Percentiles rank a stretch among this genome's conserved stretches.
Evolutionary conservation across 148 eudicot species (phyloP).

Genomic region (Chenopodium formosanum): DNA sequence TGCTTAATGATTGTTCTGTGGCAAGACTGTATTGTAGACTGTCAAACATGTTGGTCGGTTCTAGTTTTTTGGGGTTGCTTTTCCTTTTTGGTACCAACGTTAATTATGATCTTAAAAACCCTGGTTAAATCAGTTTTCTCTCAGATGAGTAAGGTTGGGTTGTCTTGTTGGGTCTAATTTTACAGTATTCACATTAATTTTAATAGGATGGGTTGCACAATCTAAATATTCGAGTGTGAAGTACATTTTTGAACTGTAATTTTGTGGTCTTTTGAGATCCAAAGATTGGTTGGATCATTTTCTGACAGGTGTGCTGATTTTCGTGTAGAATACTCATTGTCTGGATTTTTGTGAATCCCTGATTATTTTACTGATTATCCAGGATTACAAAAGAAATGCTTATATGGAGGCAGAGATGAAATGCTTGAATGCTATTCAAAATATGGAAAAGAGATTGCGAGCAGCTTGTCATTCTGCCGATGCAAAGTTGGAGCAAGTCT

Average conservation of each 20-base stretch:
- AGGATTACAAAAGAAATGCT: constrained; percentile 86
- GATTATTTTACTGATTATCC: constrained; percentile 25
- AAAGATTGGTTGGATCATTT: not conserved
- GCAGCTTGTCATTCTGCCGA: constrained; percentile 69
- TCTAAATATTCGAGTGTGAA: not conserved
- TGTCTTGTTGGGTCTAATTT: no score
- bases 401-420: constrained; percentile 83
- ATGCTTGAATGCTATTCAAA: constrained; percentile 73
- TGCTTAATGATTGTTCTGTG: not conserved
- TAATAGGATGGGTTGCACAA: not conserved
- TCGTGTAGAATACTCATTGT: no score
- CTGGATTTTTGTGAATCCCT: not conserved
- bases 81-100: not conserved
- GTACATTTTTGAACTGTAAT: not conserved
- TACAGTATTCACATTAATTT: not conserved
- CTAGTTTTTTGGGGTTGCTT: not conserved
- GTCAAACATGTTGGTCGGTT: no score
- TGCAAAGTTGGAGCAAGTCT: constrained; percentile 70
- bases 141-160: not conserved
- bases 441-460: constrained; percentile 89
- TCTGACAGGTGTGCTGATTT: no score
- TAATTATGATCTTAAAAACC: not conserved
- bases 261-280: no score
- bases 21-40: not conserved
- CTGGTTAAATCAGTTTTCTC: not conserved